Percentiles rank a stretch among this genome's conserved stretches.
phyloP scores from a whole-genome alignment of 2,329 filamentous ascomycete species.

The Thermoascus crustaceus region DNA sequence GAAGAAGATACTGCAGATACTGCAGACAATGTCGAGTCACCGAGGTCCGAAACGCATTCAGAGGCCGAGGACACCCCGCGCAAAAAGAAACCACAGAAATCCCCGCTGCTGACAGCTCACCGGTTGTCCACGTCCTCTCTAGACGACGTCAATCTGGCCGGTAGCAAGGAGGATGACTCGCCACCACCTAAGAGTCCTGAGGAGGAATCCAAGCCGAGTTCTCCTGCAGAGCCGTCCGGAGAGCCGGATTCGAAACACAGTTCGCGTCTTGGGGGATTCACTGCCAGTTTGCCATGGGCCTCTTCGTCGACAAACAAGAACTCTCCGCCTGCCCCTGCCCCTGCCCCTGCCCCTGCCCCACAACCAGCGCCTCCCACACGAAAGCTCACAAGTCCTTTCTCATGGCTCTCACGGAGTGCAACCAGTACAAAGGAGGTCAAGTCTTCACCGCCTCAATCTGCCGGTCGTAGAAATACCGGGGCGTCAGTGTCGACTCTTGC shows the following conservation, averaged over 20 bases:
- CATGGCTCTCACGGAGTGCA: constrained; percentile 68
- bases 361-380: constrained; percentile 41
- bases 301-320: constrained; percentile 52
- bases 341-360: constrained; percentile 29
- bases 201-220: constrained; percentile 18
- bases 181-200: constrained; percentile 17
- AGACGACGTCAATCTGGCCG: constrained; percentile 57
- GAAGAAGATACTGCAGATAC: too few relatives aligned
- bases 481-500: constrained; percentile 70
- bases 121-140: constrained; percentile 51
- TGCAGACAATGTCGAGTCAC: constrained; percentile 16
- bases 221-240: constrained; percentile 26
- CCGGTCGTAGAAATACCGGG: constrained; percentile 61
- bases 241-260: constrained; percentile 24
- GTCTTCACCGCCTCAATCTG: constrained; percentile 46
- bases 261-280: constrained; percentile 49
- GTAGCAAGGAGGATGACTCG: constrained; percentile 47
- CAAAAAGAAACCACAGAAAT: constrained; percentile 37
- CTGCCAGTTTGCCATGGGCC: constrained; percentile 62
- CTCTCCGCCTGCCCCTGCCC: constrained; percentile 30
- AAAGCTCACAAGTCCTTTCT: constrained; percentile 81
- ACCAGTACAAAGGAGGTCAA: constrained; percentile 47
- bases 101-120: constrained; percentile 45
- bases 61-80: constrained; percentile 26
- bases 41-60: constrained; percentile 19